phyloP scores from a whole-genome alignment of 495 filamentous ascomycete species.

The Penicillium egyptiacum region DNA sequence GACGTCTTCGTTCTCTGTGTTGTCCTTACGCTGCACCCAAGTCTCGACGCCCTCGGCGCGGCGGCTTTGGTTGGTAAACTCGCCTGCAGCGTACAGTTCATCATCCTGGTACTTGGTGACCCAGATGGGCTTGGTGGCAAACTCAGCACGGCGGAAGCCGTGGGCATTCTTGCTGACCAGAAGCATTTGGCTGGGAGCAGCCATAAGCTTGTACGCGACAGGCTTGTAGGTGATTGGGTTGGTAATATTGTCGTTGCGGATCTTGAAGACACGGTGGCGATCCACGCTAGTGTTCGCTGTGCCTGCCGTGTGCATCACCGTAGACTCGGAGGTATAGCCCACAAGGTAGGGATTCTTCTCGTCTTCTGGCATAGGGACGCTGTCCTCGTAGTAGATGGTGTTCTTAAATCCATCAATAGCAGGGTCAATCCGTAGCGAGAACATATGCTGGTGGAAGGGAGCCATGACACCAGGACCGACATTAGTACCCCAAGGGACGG shows the following conservation, averaged over 20 bases:
- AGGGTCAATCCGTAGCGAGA: slow-evolving; percentile 84
- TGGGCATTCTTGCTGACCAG: slow-evolving; percentile 67
- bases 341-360: slow-evolving; percentile 77
- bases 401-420: slow-evolving; percentile 74
- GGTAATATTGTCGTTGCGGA: slow-evolving; percentile 64
- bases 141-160: slow-evolving; percentile 76
- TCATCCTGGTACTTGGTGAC: slow-evolving; percentile 74
- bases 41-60: slow-evolving; percentile 59
- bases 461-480: slow-evolving; percentile 84
- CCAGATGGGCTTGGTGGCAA: slow-evolving; percentile 79
- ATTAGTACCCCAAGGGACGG: slow-evolving; percentile 76
- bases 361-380: slow-evolving; percentile 68
- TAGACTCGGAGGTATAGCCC: slow-evolving; percentile 69
- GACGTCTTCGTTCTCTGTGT: slow-evolving; percentile 52
- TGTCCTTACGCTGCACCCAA: slow-evolving; percentile 53
- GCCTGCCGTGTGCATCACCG: slow-evolving; percentile 57
- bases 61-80: slow-evolving; percentile 83
- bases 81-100: slow-evolving; percentile 78
- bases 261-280: slow-evolving; percentile 73
- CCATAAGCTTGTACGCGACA: slow-evolving; percentile 75
- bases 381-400: slow-evolving; percentile 69
- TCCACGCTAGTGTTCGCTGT: slow-evolving; percentile 62
- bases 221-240: slow-evolving; percentile 75
- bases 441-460: slow-evolving; percentile 84
- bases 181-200: slow-evolving; percentile 76